phyloP scores from a whole-genome alignment of 495 filamentous ascomycete species.

The Lepraria neglecta region DNA sequence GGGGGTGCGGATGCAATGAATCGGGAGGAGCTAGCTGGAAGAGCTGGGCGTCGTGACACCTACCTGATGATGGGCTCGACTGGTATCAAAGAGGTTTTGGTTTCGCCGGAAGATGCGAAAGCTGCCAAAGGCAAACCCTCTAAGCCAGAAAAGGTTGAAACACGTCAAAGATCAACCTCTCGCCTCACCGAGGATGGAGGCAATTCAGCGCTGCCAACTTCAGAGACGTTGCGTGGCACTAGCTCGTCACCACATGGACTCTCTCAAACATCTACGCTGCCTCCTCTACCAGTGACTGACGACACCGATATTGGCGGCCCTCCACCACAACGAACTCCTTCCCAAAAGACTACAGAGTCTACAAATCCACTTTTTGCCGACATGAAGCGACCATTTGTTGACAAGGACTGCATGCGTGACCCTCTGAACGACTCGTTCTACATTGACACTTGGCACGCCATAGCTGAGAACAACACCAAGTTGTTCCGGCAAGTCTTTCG shows the following conservation, averaged over 20 bases:
- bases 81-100: slow-evolving; percentile 58
- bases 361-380: slow-evolving; percentile 57
- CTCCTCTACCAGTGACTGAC: slow-evolving; percentile 57
- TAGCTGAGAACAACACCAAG: slow-evolving; percentile 90
- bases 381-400: slow-evolving; percentile 57
- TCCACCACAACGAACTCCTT: slow-evolving; percentile 42
- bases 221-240: slow-evolving; percentile 41
- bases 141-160: slow-evolving; percentile 55
- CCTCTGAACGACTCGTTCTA: slow-evolving; percentile 79
- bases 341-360: slow-evolving; percentile 38
- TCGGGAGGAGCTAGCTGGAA: slow-evolving; percentile 47
- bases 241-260: slow-evolving; percentile 53
- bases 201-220: slow-evolving; percentile 46
- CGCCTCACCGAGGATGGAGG: slow-evolving; percentile 33
- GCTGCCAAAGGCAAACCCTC: slow-evolving; percentile 36
- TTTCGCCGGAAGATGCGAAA: slow-evolving; percentile 32
- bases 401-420: slow-evolving; percentile 70
- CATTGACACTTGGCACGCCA: slow-evolving; percentile 78
- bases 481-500: slow-evolving; percentile 90
- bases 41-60: slow-evolving; percentile 60
- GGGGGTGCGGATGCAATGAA: slow-evolving; percentile 66
- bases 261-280: slow-evolving; percentile 56
- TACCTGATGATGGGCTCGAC: slow-evolving; percentile 40
- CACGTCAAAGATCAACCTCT: slow-evolving; percentile 33
- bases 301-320: slow-evolving; percentile 79